These are phyloP conservation scores for Amanita rubescens DNA, from an alignment of 768 basidiomycete species.

Conservation along the genomic window DNA sequence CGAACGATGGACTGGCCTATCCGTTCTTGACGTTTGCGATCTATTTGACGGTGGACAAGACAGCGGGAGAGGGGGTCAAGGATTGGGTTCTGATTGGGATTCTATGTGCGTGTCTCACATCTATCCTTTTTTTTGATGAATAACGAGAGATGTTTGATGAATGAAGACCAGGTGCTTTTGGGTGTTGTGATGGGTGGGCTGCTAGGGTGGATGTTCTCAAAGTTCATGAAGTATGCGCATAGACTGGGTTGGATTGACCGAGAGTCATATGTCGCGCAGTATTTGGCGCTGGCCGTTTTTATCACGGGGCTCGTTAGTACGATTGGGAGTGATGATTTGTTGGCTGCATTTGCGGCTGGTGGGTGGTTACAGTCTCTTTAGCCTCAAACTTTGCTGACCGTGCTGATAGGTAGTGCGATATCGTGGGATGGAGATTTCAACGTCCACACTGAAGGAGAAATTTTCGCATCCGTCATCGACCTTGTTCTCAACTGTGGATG, in stretches of 20 bases:
- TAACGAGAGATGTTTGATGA: background rate
- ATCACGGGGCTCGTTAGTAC: slow-evolving; percentile 74
- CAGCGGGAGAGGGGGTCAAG: slow-evolving; percentile 54
- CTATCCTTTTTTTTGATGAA: slow-evolving; percentile 19
- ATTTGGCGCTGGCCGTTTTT: slow-evolving; percentile 64
- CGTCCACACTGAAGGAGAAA: slow-evolving; percentile 71
- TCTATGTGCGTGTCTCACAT: slow-evolving; percentile 45
- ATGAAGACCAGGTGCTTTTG: slow-evolving; percentile 5
- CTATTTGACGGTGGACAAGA: slow-evolving; percentile 71
- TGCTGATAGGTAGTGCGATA: slow-evolving; percentile 65
- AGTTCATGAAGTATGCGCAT: slow-evolving; percentile 36
- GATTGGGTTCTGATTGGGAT: slow-evolving; percentile 87
- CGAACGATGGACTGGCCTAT: slow-evolving; percentile 94
- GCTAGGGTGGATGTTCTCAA: slow-evolving; percentile 4
- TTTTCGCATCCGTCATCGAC: slow-evolving; percentile 88
- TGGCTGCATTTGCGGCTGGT: slow-evolving; percentile 86
- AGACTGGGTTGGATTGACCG: slow-evolving; percentile 59
- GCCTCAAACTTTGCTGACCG: background rate
- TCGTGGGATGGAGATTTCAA: slow-evolving; percentile 90
- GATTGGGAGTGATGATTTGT: slow-evolving; percentile 79
- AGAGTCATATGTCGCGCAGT: slow-evolving; percentile 86
- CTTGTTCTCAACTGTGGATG: slow-evolving; percentile 75
- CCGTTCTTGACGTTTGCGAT: slow-evolving; percentile 85
- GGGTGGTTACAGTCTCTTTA: slow-evolving; percentile 7
- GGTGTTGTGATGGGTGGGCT: slow-evolving; percentile 1